Conservation (phyloP, 1,284 basidiomycete species). For the Sanghuangporus baumii region DNA sequence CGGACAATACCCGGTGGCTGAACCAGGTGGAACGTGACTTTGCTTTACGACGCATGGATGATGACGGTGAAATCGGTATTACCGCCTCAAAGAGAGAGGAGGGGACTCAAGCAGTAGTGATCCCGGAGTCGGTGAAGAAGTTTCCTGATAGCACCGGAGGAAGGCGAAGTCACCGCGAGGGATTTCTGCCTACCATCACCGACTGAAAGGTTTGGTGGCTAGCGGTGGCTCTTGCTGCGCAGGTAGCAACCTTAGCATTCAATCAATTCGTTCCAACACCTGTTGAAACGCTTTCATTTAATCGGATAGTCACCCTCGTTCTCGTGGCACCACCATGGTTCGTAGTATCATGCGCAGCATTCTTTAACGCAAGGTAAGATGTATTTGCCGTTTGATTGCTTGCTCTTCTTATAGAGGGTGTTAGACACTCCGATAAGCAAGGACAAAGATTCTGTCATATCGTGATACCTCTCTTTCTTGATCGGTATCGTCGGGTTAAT, state of each 20-base stretch:
- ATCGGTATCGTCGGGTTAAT: conserved; percentile 35
- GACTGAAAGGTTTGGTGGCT: conserved; percentile 37
- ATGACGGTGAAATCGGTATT: conserved; percentile 34
- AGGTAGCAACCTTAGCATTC: conserved; percentile 26
- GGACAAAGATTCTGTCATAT: conserved; percentile 37
- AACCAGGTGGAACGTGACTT: conserved; percentile 31
- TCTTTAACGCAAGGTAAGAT: conserved; percentile 9
- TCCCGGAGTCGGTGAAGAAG: not conserved
- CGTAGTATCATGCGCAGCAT: conserved; percentile 11
- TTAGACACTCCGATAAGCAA: conserved; percentile 29
- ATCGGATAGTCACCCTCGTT: conserved; percentile 22
- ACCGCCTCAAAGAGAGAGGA: conserved; percentile 19
- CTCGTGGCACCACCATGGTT: conserved; percentile 23
- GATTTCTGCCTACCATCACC: conserved; percentile 32
- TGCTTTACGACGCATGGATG: conserved; percentile 37
- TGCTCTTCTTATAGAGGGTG: not conserved
- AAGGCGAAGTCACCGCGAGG: conserved; percentile 13
- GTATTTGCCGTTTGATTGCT: not conserved
- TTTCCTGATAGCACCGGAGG: too few species aligned
- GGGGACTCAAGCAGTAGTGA: not conserved
- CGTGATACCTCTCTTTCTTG: conserved; percentile 28
- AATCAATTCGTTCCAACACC: conserved; percentile 29
- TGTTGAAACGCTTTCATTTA: conserved; percentile 23
- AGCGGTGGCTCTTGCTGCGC: conserved; percentile 18
- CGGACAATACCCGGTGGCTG: conserved; percentile 22